Evolutionary conservation across 179 eudicot species (phyloP).

Genomic region (Drosera spatulata): DNA sequence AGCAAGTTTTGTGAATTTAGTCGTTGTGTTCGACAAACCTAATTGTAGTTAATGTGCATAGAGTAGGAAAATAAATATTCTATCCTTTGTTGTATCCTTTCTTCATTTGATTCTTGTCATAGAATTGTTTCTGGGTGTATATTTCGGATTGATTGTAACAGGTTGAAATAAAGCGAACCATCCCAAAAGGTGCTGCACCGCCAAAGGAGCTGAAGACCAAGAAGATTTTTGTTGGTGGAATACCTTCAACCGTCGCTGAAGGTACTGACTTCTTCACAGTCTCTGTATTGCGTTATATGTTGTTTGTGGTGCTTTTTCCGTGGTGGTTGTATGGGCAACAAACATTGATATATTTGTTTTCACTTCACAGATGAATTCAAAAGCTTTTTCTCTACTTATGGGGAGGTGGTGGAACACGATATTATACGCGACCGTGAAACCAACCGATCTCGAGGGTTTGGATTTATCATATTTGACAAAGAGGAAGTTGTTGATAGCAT

Average conservation of each 20-base stretch:
- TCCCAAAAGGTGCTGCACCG: slow-evolving; percentile 44
- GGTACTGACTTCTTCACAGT: slow-evolving; percentile 9
- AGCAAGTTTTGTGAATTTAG: not conserved
- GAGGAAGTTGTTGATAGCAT: slow-evolving; percentile 53
- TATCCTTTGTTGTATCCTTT: no score
- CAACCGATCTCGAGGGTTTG: slow-evolving; percentile 57
- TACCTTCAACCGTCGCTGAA: slow-evolving; percentile 38
- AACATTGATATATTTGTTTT: not conserved
- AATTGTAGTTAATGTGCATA: no score
- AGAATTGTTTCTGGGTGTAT: no score
- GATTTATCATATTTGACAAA: slow-evolving; percentile 42
- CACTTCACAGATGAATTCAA: slow-evolving; percentile 36
- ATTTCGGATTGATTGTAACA: slow-evolving; percentile 1
- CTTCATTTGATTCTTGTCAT: no score
- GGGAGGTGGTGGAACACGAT: slow-evolving; percentile 43
- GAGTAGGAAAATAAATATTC: no score
- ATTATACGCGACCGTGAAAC: slow-evolving; percentile 48
- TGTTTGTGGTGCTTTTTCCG: no score
- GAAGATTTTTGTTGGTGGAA: slow-evolving; percentile 38
- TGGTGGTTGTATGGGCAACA: no score
- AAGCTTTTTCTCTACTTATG: slow-evolving; percentile 43
- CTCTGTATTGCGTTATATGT: no score
- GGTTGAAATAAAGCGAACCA: slow-evolving; percentile 62
- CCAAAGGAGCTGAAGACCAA: not conserved
- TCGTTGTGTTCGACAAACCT: no score